phyloP scores from a whole-genome alignment of 345 rosid species.

The Euphorbia tirucalli region DNA sequence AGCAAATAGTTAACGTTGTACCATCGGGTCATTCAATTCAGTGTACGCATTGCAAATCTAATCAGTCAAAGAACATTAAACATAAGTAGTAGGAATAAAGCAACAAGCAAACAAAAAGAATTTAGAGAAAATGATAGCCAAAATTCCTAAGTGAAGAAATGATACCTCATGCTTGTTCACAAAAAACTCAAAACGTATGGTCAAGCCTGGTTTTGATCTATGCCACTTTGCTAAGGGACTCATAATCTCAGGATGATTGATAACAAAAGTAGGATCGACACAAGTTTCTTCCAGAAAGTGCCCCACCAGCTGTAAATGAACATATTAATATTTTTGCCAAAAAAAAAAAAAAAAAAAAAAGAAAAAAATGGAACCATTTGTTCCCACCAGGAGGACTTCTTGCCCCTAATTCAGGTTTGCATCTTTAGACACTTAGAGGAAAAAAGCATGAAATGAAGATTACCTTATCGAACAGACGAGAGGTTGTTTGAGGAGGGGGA shows the following conservation, averaged over 20 bases:
- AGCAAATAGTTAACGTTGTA: conserved; percentile 86
- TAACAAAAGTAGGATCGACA: conserved; percentile 88
- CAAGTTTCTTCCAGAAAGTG: conserved; percentile 87
- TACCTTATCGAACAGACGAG: conserved; percentile 91
- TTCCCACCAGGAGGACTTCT: no score
- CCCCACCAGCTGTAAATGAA: conserved; percentile 81
- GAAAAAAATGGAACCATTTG: not conserved
- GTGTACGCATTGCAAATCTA: conserved; percentile 96
- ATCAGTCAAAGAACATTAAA: conserved; percentile 9
- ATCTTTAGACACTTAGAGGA: no score
- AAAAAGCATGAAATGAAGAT: not conserved
- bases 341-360: no score
- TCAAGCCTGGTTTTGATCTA: conserved; percentile 60
- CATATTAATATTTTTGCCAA: no score
- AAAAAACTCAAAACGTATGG: conserved; percentile 92
- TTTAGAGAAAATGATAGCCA: not conserved
- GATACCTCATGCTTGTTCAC: conserved; percentile 84
- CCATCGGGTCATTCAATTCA: conserved; percentile 92
- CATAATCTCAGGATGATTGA: conserved; percentile 89
- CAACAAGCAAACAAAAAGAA: not conserved
- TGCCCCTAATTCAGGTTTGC: no score
- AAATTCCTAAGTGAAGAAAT: not conserved
- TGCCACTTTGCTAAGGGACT: conserved; percentile 91
- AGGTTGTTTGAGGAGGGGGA: conserved; percentile 84
- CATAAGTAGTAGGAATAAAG: not conserved